Percentiles rank a stretch among this genome's conserved stretches.
phyloP scores from a whole-genome alignment of 2,329 filamentous ascomycete genomes.

The Herpotrichia juniperi region DNA sequence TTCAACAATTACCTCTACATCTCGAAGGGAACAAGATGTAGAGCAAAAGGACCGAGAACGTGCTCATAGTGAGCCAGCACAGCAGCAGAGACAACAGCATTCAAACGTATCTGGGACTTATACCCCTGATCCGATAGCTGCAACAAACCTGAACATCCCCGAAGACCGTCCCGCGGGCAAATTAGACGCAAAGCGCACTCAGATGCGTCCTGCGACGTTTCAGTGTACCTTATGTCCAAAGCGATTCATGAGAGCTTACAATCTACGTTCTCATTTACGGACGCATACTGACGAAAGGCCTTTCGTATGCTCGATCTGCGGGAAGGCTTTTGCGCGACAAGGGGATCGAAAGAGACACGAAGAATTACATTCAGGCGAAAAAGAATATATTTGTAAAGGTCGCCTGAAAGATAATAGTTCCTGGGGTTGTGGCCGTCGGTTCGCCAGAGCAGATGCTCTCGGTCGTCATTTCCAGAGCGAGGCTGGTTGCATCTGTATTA shows the following conservation, averaged over 20 bases:
- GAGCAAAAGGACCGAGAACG: too few relatives aligned
- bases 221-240: constrained; percentile 91
- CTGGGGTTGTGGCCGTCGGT: constrained; percentile 89
- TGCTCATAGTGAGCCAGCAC: neutral
- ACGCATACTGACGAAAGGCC: constrained; percentile 94
- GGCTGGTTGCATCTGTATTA: constrained; percentile 90
- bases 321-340: constrained; percentile 92
- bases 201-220: constrained; percentile 90
- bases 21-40: too few relatives aligned
- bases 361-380: constrained; percentile 89
- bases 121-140: neutral
- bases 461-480: constrained; percentile 88
- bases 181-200: neutral
- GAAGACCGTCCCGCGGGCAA: neutral
- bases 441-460: constrained; percentile 88
- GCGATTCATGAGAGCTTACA: constrained; percentile 90
- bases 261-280: constrained; percentile 85
- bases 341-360: constrained; percentile 95
- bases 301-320: constrained; percentile 92
- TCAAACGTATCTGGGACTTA: neutral
- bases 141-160: neutral
- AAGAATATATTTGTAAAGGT: constrained; percentile 93
- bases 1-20: neutral
- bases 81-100: neutral
- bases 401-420: constrained; percentile 77